These are phyloP conservation scores for Pestalotiopsis sp. DNA, from an alignment of 2,329 filamentous ascomycete genomes.

Conservation along the genomic window DNA sequence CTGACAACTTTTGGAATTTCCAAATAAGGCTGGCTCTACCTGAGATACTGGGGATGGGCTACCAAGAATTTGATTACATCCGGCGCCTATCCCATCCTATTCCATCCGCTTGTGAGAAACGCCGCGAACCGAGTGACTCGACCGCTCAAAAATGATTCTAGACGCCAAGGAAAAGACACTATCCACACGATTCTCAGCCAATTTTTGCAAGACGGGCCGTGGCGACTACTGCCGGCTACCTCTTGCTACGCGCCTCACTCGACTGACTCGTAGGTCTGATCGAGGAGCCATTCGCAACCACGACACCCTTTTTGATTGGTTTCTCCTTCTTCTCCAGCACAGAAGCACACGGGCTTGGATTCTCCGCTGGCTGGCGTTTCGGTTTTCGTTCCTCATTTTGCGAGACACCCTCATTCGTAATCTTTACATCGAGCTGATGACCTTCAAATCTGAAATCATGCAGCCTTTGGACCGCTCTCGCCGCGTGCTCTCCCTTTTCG, in stretches of 20 bases:
- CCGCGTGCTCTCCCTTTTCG: constrained; percentile 27
- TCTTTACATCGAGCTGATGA: constrained; percentile 24
- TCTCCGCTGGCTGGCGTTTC: constrained; percentile 11
- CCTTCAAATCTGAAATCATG: constrained; percentile 28
- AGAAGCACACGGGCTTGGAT: constrained; percentile 14
- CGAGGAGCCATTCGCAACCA: constrained; percentile 17
- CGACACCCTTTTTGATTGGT: constrained; percentile 12
- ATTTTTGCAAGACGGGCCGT: neutral
- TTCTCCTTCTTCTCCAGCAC: constrained; percentile 11
- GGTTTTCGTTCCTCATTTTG: constrained; percentile 20
- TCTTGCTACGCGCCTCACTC: neutral
- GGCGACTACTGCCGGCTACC: neutral
- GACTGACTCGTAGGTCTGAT: constrained; percentile 6
- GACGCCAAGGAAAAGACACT: no score
- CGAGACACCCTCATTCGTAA: constrained; percentile 31
- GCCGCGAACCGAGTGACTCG: no score
- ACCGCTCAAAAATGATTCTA: no score
- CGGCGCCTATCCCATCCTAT: no score
- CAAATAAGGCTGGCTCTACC: no score
- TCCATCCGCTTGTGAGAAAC: no score
- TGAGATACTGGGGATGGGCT: no score
- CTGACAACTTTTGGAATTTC: no score
- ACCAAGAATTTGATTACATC: no score
- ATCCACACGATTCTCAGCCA: no score
- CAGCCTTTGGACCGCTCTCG: constrained; percentile 26